These are phyloP conservation scores for Capsicum baccatum DNA, from an alignment of 257 asterid genomes.

Conservation along the genomic window DNA sequence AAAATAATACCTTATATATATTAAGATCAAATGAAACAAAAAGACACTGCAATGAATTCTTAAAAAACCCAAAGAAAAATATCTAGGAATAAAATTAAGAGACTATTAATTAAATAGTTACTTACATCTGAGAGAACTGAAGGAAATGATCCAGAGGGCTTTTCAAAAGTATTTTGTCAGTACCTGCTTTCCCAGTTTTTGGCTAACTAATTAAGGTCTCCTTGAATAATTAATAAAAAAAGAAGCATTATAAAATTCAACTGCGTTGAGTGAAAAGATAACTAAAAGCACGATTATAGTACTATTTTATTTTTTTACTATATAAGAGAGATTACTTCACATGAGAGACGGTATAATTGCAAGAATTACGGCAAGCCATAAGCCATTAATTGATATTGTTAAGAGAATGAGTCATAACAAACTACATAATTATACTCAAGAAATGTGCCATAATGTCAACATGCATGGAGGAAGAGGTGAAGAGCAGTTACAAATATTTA, in stretches of 20 bases:
- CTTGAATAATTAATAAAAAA: no score
- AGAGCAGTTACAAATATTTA: neutral
- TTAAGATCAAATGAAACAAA: neutral
- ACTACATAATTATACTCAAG: neutral
- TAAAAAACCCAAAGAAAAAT: neutral
- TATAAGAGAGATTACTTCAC: neutral
- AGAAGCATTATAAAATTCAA: neutral
- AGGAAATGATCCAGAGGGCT: neutral
- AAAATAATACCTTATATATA: neutral
- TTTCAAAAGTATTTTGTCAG: neutral
- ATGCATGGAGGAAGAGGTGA: neutral
- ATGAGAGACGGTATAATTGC: neutral
- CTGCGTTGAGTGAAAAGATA: neutral
- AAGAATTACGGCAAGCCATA: neutral
- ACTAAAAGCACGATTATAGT: neutral
- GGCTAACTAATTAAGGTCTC: no score
- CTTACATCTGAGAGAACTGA: neutral
- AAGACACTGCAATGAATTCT: neutral
- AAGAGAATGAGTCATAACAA: neutral
- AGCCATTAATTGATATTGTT: neutral
- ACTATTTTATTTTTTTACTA: neutral
- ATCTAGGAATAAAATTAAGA: neutral
- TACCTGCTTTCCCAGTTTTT: neutral
- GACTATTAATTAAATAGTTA: neutral
- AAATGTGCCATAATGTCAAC: conserved; percentile 8